phyloP scores from a whole-genome alignment of 495 filamentous ascomycete species.

The Tuber magnatum region DNA sequence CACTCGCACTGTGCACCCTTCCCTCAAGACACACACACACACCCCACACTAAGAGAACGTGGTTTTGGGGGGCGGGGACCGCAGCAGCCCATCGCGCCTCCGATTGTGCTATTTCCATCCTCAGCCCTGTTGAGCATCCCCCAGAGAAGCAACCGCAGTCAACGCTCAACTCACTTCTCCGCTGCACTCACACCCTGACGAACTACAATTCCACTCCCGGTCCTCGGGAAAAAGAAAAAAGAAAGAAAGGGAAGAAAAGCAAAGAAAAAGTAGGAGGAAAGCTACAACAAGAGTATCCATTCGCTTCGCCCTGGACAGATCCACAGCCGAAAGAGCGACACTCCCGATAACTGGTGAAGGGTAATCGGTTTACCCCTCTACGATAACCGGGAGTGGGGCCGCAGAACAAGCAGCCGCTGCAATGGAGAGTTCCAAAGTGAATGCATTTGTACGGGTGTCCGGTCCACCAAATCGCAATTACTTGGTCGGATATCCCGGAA shows the following conservation, averaged over 20 bases:
- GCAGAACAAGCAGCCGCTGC: slow-evolving; percentile 17
- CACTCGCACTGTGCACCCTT: background rate
- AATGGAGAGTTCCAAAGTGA: slow-evolving; percentile 46
- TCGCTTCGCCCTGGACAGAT: slow-evolving; percentile 1
- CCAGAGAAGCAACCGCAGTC: background rate
- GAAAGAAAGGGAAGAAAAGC: background rate
- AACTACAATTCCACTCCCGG: background rate
- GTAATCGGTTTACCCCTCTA: slow-evolving; percentile 26
- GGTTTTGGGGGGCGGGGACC: background rate
- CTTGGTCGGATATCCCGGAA: slow-evolving; percentile 92
- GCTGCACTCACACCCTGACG: background rate
- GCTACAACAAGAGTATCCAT: background rate
- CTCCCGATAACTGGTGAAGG: slow-evolving; percentile 21
- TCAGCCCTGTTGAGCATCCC: background rate
- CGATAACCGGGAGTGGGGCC: slow-evolving; percentile 32
- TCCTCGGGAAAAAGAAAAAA: background rate
- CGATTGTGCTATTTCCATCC: background rate
- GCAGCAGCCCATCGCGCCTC: slow-evolving; percentile 1
- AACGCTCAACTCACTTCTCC: background rate
- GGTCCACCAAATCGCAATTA: slow-evolving; percentile 96
- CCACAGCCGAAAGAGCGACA: background rate
- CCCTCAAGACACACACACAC: background rate
- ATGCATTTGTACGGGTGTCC: slow-evolving; percentile 93
- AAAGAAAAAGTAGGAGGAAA: background rate
- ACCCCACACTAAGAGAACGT: background rate